Evolutionary conservation across 768 basidiomycete genomes (phyloP), one percentile per base, ranked within the genome.

Genomic region (Hericium coralloides): DNA sequence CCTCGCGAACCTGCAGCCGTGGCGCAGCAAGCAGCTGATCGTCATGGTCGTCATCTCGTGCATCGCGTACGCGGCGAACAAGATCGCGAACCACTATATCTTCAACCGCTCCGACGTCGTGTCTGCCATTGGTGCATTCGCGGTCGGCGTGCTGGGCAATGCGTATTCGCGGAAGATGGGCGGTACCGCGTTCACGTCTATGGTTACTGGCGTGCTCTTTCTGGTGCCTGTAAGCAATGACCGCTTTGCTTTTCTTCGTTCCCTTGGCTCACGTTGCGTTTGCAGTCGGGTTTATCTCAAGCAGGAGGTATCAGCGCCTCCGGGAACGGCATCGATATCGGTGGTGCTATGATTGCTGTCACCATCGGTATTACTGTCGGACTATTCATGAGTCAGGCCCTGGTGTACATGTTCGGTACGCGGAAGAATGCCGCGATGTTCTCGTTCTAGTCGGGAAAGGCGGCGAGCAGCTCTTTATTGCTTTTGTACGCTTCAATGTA

Each of bases 151-250:
- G 23, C 71, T 90, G 17, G 89, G 88, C 3, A 91, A 90, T 63
- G 69, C 84, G 1, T 91, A 90, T 69, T 89, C 89, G 37, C 77
- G 89, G 48, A 80, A 81, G 64, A 86, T 88, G 78, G 79, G 85
- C 3, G 89, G 89, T 6, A 92, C 89, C 1, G 90, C 90, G 20
- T 92, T 92, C 70, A 90, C 89, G 6, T 84, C 84, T 1, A 93
- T 93, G 91, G 88, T 92, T 26, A 87, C 89, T n/a, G 91, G 89
- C 47, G 87, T 94, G 15, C 70, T 91, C 57, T 89, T 93, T 68
- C 73, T 92, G 56, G 89, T 92, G 43, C 91, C 91, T 15, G 89
- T 89, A 67, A 65, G 85, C 76, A 51, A 47, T 6, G 17, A 2
- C 56, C 22, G 52, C n/a, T 37, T 20, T 58, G 17, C 48, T 25